Evolutionary conservation across 2,329 filamentous ascomycete genomes (phyloP), one percentile per base, ranked within the genome.

Genomic region (Lecanosticta acicola): DNA sequence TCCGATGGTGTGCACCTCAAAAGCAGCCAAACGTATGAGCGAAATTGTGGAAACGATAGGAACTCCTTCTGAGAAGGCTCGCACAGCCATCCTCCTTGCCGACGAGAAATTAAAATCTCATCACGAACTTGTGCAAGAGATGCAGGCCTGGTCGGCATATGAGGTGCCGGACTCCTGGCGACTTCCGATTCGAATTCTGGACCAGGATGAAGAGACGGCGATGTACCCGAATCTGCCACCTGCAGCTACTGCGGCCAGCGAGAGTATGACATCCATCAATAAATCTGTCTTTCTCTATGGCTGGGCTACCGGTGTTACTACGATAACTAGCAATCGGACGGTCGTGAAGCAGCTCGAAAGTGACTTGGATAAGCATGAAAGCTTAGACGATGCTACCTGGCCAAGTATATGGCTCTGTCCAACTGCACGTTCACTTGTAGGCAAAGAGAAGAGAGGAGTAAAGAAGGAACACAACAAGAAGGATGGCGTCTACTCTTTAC

Each of bases 281-380:
- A 67, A 74, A n/a, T 81, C 82, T 16, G 84, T 87, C 7, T 87
- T 89, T 59, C 69, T 85, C 42, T 81, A 81, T 58, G 85, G 85
- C 13, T 90, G 85, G 85, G 72, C 73, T 8, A 67, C 70, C 7
- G 70, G 74, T 0, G 60, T 77, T 19, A 85, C 82, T 1, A 89
- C 84, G 0, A 67, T 90, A 41, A 87, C 84, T 2, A 83, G 81
- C 50, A 89, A 90, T 60, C 74, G 78, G 17, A 78, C 77, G 1
- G 80, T 84, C 36, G 77, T 79, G 17, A 84, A 79, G 53, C 76
- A 82, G 53, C 78, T 90, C 36, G 79, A 85, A 53, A 63, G 60
- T 18, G 68, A 73, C 2, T 69, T 85, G 39, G 79, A 83, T 50
- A 69, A 72, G 49, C 68, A 75, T 48, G 66, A 71, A 39, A 61